Percentiles rank a stretch among this genome's conserved stretches.
Evolutionary conservation across 202 grass and related monocot genomes (phyloP).

Genomic region (Dendrocalamus latiflorus): DNA sequence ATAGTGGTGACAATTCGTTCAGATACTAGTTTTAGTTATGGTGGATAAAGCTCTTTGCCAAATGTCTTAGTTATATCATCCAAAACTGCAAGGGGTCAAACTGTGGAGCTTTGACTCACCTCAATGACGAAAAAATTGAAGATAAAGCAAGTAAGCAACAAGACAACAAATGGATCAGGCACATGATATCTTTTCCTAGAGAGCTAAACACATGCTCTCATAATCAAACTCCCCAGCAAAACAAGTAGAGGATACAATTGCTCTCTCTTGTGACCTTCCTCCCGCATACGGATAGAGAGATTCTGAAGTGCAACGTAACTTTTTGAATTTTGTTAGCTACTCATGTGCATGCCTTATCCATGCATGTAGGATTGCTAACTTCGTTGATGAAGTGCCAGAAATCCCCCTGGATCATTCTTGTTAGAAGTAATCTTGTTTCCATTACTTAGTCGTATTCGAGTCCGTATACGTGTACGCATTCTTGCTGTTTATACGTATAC

Average conservation of each 20-base stretch:
- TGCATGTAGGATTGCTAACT: neutral
- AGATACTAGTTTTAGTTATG: neutral
- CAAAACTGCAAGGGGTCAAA: neutral
- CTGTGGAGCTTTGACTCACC: neutral
- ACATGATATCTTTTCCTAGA: neutral
- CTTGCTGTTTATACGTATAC: no score
- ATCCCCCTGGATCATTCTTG: neutral
- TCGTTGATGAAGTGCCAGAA: neutral
- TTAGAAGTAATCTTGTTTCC: no score
- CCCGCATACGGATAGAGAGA: neutral
- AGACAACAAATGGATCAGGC: neutral
- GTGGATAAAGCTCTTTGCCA: neutral
- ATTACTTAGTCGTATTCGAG: no score
- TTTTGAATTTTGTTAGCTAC: neutral
- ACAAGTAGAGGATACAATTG: neutral
- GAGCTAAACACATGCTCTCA: neutral
- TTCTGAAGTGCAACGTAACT: neutral
- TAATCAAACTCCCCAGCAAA: neutral
- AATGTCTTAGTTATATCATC: slow-evolving; percentile 7
- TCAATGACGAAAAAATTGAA: neutral
- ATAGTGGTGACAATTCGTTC: neutral
- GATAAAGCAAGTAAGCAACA: neutral
- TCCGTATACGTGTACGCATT: no score
- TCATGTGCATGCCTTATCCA: neutral
- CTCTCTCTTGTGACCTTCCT: neutral